A percentile compares a stretch with the other conserved stretches of the same genome.
Evolutionary conservation across 2,329 filamentous ascomycete species (phyloP).

Genomic region (Fusarium sp.): DNA sequence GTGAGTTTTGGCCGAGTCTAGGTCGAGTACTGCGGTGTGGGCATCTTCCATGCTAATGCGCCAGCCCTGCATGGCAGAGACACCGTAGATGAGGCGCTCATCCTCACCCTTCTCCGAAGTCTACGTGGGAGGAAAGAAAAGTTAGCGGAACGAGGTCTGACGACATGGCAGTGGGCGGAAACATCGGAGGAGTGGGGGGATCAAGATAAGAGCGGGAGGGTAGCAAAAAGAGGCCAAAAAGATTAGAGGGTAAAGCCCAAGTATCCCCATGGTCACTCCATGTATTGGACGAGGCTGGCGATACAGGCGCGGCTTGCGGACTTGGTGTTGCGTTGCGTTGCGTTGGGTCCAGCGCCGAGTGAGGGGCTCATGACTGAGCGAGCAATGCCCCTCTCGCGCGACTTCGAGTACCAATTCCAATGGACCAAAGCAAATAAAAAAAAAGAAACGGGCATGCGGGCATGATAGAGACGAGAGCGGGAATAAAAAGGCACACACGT

Average conservation of each 20-base stretch:
- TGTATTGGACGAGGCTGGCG: slow-evolving; percentile 15
- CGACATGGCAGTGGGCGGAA: slow-evolving; percentile 24
- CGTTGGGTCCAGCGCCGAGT: slow-evolving; percentile 27
- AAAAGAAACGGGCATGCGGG: slow-evolving; percentile 8
- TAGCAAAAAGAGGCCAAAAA: background rate
- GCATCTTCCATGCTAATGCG: slow-evolving; percentile 99
- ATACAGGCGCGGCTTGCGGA: slow-evolving; percentile 25
- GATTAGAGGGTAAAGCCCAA: background rate
- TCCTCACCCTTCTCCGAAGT: slow-evolving; percentile 91
- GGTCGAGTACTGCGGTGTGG: slow-evolving; percentile 90
- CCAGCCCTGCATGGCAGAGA: slow-evolving; percentile 99
- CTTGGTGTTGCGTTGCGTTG: slow-evolving; percentile 22
- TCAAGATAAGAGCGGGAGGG: slow-evolving; percentile 10
- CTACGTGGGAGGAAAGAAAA: slow-evolving; percentile 62
- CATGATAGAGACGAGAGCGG: slow-evolving; percentile 11
- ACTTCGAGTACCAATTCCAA: slow-evolving; percentile 25
- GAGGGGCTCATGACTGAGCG: slow-evolving; percentile 46
- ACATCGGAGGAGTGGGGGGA: slow-evolving; percentile 38
- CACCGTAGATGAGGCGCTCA: slow-evolving; percentile 92
- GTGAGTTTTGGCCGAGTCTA: slow-evolving; percentile 75
- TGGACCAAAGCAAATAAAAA: slow-evolving; percentile 27
- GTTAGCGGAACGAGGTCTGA: slow-evolving; percentile 49
- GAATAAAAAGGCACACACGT: slow-evolving; percentile 42
- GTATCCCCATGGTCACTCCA: background rate
- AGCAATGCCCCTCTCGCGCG: slow-evolving; percentile 44